Evolutionary conservation across 2,329 filamentous ascomycete genomes (phyloP).

Genomic region (Trichophyton equinum): DNA sequence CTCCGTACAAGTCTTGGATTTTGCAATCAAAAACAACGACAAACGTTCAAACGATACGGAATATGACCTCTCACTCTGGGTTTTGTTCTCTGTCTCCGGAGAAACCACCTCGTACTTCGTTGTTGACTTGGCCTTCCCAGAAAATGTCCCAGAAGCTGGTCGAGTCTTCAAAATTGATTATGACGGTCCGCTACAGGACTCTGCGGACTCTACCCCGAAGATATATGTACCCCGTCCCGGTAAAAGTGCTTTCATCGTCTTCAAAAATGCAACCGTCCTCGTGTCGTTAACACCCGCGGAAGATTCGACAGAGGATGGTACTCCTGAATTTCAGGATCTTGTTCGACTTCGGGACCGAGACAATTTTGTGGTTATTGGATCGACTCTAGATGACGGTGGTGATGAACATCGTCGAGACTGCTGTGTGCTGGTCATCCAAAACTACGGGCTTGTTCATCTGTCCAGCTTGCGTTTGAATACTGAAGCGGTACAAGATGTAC

Average conservation of each 20-base stretch:
- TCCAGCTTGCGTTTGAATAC: slow-evolving; percentile 15
- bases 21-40: slow-evolving; percentile 27
- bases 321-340: slow-evolving; percentile 72
- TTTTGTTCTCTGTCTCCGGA: slow-evolving; percentile 47
- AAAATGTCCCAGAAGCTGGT: slow-evolving; percentile 43
- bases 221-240: slow-evolving; percentile 67
- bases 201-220: slow-evolving; percentile 42
- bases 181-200: slow-evolving; percentile 43
- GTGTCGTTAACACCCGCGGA: slow-evolving; percentile 57
- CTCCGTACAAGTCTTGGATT: slow-evolving; percentile 44
- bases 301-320: slow-evolving; percentile 61
- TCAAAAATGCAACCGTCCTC: slow-evolving; percentile 65
- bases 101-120: slow-evolving; percentile 56
- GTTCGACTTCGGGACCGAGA: slow-evolving; percentile 57
- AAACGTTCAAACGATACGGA: neutral
- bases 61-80: slow-evolving; percentile 38
- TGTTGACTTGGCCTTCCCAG: slow-evolving; percentile 55
- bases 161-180: slow-evolving; percentile 57
- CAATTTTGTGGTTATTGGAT: slow-evolving; percentile 39
- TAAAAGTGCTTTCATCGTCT: slow-evolving; percentile 69
- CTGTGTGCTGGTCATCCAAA: slow-evolving; percentile 44
- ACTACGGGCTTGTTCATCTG: slow-evolving; percentile 46
- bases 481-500: slow-evolving; percentile 34
- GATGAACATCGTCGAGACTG: slow-evolving; percentile 28
- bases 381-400: slow-evolving; percentile 35